A percentile compares a stretch with the other conserved stretches of the same genome.
These are phyloP conservation scores for Blastobotrys capitulatus DNA, from an alignment of 1,139 yeast species.

Conservation along the genomic window DNA sequence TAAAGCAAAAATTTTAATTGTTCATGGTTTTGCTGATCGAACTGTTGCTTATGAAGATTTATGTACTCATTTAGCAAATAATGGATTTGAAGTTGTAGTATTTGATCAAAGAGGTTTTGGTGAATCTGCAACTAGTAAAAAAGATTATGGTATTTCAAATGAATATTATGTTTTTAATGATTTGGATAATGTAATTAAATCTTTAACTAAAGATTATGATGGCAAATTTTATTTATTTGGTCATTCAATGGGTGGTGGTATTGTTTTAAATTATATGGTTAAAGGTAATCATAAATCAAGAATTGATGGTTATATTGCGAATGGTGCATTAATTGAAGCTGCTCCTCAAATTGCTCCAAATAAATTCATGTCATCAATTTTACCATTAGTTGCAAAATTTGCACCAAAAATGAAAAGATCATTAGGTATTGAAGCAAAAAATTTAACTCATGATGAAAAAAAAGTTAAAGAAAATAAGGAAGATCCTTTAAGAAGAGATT, in stretches of 20 bases:
- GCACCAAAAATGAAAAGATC: constrained; percentile 54
- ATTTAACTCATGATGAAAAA: constrained; percentile 49
- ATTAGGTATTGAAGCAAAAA: constrained; percentile 50
- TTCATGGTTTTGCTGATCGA: constrained; percentile 75
- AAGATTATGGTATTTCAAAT: constrained; percentile 57
- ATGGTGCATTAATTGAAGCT: constrained; percentile 63
- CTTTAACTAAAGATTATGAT: constrained; percentile 33
- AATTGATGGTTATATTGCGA: constrained; percentile 51
- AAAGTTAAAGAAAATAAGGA: constrained; percentile 22
- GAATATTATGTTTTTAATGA: constrained; percentile 63
- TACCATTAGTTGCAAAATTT: constrained; percentile 45
- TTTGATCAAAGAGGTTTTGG: constrained; percentile 93
- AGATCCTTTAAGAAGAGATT: constrained; percentile 33
- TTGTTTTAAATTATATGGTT: constrained; percentile 66
- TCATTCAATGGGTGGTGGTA: constrained; percentile 97
- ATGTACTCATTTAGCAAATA: constrained; percentile 51
- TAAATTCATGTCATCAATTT: constrained; percentile 39
- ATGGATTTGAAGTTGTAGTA: constrained; percentile 69
- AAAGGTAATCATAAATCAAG: constrained; percentile 53
- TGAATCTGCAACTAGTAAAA: constrained; percentile 48
- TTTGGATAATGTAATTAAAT: constrained; percentile 55
- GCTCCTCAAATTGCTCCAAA: constrained; percentile 55
- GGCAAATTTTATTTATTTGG: constrained; percentile 57
- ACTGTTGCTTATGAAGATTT: constrained; percentile 45
- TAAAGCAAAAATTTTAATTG: constrained; percentile 52